phyloP scores from a whole-genome alignment of 768 basidiomycete species.

The Harrya chromipes region DNA sequence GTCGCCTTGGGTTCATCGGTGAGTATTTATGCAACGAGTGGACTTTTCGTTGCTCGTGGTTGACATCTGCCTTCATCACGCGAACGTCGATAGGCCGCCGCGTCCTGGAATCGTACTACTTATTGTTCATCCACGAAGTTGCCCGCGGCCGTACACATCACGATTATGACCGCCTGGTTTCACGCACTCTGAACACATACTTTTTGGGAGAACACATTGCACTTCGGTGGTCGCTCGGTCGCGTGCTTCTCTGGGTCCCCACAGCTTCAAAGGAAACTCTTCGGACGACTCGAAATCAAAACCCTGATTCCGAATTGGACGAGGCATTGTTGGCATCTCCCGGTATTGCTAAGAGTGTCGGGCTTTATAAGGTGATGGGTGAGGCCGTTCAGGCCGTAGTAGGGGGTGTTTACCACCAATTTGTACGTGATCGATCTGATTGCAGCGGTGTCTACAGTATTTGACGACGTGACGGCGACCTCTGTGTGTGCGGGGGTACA shows the following conservation, averaged over 20 bases:
- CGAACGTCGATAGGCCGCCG: slow-evolving; percentile 55
- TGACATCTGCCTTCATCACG: background rate
- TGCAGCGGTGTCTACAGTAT: slow-evolving; percentile 9
- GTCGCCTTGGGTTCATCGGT: slow-evolving; percentile 72
- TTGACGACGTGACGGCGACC: slow-evolving; percentile 10
- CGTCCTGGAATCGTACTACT: slow-evolving; percentile 70
- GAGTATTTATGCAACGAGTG: background rate
- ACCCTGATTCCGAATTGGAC: slow-evolving; percentile 25
- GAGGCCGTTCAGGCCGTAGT: slow-evolving; percentile 73
- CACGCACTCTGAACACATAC: slow-evolving; percentile 64
- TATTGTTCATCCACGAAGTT: slow-evolving; percentile 64
- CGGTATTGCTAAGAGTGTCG: slow-evolving; percentile 50
- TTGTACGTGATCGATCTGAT: slow-evolving; percentile 48
- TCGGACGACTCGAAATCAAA: slow-evolving; percentile 11
- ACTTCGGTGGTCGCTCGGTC: slow-evolving; percentile 69
- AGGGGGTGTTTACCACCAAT: slow-evolving; percentile 77
- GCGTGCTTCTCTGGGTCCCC: slow-evolving; percentile 73
- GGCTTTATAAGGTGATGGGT: slow-evolving; percentile 75
- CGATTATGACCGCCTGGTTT: slow-evolving; percentile 56
- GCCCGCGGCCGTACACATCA: slow-evolving; percentile 44
- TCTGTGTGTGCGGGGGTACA: background rate
- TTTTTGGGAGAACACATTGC: slow-evolving; percentile 72
- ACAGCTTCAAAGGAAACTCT: slow-evolving; percentile 42
- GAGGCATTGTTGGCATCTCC: slow-evolving; percentile 28
- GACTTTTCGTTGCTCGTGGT: background rate